Conservation (phyloP, 495 filamentous ascomycete genomes). For the Penicillium samsonianum region DNA sequence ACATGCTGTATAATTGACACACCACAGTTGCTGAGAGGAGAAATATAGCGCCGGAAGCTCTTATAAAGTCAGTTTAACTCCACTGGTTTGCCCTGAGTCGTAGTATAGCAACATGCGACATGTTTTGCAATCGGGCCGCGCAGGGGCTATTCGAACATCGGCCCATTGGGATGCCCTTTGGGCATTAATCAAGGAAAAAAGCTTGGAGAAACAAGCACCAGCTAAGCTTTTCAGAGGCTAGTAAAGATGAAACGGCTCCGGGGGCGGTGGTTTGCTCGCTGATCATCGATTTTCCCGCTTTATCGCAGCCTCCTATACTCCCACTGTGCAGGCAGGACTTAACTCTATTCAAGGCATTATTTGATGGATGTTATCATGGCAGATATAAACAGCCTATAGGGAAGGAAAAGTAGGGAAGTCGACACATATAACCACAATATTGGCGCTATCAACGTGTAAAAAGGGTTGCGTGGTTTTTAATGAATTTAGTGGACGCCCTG, state of each 20-base stretch:
- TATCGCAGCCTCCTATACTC: not conserved
- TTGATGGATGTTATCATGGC: too few species aligned
- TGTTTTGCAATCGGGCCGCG: not conserved
- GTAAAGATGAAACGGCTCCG: not conserved
- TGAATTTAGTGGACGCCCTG: too few species aligned
- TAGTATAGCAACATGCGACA: not conserved
- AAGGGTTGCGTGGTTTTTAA: too few species aligned
- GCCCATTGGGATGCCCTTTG: not conserved
- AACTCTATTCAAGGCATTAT: too few species aligned
- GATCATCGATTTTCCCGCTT: constrained; percentile 3
- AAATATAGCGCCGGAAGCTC: not conserved
- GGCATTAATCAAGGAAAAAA: not conserved
- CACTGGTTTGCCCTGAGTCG: not conserved
- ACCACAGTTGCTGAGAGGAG: not conserved
- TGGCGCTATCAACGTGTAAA: too few species aligned
- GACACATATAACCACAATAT: constrained; percentile 8
- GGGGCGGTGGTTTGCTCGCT: not conserved
- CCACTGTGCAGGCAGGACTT: not conserved
- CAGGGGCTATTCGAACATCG: not conserved
- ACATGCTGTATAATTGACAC: not conserved
- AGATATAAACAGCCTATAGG: too few species aligned
- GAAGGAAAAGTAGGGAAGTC: constrained; percentile 3
- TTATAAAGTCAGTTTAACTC: not conserved
- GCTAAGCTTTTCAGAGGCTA: not conserved
- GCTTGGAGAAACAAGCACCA: not conserved